These are phyloP conservation scores for Astrocystis sublimbata DNA, from an alignment of 495 filamentous ascomycete genomes.

Conservation along the genomic window DNA sequence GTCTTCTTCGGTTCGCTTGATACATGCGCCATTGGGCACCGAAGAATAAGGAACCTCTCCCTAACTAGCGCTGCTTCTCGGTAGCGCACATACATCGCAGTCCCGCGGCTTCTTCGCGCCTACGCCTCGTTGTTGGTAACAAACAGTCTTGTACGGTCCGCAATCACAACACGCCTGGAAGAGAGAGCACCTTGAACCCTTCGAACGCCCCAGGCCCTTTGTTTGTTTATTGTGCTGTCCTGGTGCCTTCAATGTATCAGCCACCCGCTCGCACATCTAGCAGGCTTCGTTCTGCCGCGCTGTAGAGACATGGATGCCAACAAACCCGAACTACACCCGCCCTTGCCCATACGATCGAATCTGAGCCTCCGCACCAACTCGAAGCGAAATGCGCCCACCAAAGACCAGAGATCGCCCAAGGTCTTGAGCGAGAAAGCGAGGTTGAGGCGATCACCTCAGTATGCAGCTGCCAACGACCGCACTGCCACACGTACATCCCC, in stretches of 20 bases:
- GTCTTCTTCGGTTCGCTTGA: not conserved
- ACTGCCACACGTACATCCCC: conserved; percentile 33
- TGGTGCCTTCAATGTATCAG: conserved; percentile 33
- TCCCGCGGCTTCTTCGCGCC: conserved; percentile 1
- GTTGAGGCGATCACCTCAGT: conserved; percentile 24
- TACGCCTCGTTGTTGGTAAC: conserved; percentile 1
- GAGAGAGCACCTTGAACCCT: not conserved
- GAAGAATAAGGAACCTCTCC: not conserved
- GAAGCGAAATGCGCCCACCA: conserved; percentile 19
- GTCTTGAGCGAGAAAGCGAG: conserved; percentile 19
- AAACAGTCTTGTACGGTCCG: not conserved
- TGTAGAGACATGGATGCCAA: conserved; percentile 37
- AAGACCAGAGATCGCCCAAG: conserved; percentile 23
- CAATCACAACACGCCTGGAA: conserved; percentile 4
- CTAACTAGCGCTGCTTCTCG: not conserved
- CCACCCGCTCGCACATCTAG: conserved; percentile 18
- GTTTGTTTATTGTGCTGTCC: conserved; percentile 9
- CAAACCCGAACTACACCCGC: conserved; percentile 22
- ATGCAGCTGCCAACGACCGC: conserved; percentile 17
- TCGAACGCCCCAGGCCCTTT: not conserved
- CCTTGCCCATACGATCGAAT: conserved; percentile 28
- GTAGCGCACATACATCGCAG: conserved; percentile 9
- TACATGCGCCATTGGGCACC: not conserved
- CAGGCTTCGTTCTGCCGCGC: conserved; percentile 32
- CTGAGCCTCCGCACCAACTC: conserved; percentile 23